These are phyloP conservation scores for Plasmopara halstedii DNA, from an alignment of 352 stramenopile species.

Conservation along the genomic window DNA sequence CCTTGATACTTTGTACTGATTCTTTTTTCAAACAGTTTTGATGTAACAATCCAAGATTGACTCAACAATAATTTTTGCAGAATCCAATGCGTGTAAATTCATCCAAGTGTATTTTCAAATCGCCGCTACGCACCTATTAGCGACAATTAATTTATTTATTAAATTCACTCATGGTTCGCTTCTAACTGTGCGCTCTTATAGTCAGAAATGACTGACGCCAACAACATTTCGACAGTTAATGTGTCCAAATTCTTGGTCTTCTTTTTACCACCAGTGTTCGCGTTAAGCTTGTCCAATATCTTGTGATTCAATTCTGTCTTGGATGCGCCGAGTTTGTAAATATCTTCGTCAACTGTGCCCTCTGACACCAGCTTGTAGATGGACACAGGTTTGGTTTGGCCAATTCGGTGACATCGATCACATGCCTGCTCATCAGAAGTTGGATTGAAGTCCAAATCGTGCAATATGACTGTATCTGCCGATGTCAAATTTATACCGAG, in stretches of 20 bases:
- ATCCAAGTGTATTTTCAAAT: slow-evolving; percentile 11
- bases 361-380: slow-evolving; percentile 92
- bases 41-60: neutral
- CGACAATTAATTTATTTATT: slow-evolving; percentile 7
- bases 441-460: slow-evolving; percentile 85
- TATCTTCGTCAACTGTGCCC: slow-evolving; percentile 89
- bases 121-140: slow-evolving; percentile 4
- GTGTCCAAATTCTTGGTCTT: slow-evolving; percentile 23
- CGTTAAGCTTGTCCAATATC: slow-evolving; percentile 78
- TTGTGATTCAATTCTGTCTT: slow-evolving; percentile 87
- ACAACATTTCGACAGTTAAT: slow-evolving; percentile 73
- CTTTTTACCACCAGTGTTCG: slow-evolving; percentile 28
- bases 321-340: slow-evolving; percentile 76
- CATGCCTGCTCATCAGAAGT: slow-evolving; percentile 82
- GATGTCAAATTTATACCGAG: slow-evolving; percentile 97
- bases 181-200: slow-evolving; percentile 49
- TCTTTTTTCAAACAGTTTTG: slow-evolving; percentile 4
- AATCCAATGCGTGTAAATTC: neutral
- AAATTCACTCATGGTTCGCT: slow-evolving; percentile 15
- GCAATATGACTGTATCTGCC: slow-evolving; percentile 85
- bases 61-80: neutral
- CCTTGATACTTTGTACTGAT: neutral
- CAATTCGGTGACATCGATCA: slow-evolving; percentile 87
- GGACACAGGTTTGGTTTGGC: slow-evolving; percentile 80
- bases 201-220: slow-evolving; percentile 66